These are phyloP conservation scores for Phylloporus rhodoxanthus DNA, from an alignment of 768 basidiomycete species.

Conservation along the genomic window DNA sequence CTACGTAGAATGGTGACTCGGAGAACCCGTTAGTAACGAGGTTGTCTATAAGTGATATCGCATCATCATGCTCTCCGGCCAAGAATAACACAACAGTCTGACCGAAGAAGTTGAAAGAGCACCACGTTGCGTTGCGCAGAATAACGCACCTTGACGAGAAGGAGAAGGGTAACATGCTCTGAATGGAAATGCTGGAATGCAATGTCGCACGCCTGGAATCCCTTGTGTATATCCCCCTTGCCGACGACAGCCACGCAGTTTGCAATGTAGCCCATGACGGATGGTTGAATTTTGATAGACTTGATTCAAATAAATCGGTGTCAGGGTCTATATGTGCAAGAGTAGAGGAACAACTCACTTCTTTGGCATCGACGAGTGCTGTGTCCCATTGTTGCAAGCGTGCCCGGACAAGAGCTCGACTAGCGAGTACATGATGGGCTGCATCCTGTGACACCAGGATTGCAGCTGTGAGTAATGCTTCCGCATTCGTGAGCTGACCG, in stretches of 20 bases:
- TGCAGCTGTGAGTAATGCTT: background rate
- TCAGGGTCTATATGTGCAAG: background rate
- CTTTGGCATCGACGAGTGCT: background rate
- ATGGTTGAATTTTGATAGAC: background rate
- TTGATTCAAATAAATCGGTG: background rate
- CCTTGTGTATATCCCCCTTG: background rate
- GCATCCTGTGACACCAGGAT: background rate
- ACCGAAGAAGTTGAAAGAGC: too few relatives aligned
- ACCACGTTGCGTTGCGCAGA: too few relatives aligned
- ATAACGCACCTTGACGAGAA: too few relatives aligned
- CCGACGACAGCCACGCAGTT: background rate
- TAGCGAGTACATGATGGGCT: background rate
- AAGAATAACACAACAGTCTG: too few relatives aligned
- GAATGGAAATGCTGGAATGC: too few relatives aligned
- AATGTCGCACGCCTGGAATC: too few relatives aligned
- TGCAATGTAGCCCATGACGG: background rate
- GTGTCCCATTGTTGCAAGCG: slow-evolving; percentile 1
- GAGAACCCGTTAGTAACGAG: too few relatives aligned
- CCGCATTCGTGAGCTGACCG: background rate
- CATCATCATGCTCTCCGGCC: too few relatives aligned
- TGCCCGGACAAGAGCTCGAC: slow-evolving; percentile 1
- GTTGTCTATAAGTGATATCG: too few relatives aligned
- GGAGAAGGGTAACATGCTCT: too few relatives aligned
- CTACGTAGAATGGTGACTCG: too few relatives aligned
- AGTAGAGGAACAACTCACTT: background rate